Evolutionary conservation across 2,329 filamentous ascomycete genomes (phyloP).

Genomic region (Pestalotiopsis sp.): DNA sequence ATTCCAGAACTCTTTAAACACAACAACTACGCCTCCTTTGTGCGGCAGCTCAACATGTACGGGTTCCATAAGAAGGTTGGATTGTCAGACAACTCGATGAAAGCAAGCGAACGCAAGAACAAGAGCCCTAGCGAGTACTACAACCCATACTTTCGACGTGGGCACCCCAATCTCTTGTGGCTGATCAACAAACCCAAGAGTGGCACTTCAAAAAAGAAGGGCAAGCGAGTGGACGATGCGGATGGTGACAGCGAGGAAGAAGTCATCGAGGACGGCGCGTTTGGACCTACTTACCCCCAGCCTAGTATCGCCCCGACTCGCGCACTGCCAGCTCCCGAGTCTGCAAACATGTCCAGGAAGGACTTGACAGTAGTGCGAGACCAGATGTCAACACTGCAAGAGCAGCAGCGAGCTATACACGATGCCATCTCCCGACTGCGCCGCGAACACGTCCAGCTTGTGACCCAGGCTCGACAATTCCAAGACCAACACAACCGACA

Average conservation of each 20-base stretch:
- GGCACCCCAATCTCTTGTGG: constrained; percentile 91
- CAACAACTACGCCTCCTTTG: constrained; percentile 97
- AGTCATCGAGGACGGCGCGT: constrained; percentile 40
- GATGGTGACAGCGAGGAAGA: constrained; percentile 76
- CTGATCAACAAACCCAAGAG: constrained; percentile 94
- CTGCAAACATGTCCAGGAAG: constrained; percentile 62
- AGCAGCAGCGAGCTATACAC: constrained; percentile 85
- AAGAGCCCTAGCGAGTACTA: constrained; percentile 99
- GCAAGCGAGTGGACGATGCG: constrained; percentile 63
- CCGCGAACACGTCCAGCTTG: constrained; percentile 84
- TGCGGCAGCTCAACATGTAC: constrained; percentile 94
- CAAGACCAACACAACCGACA: constrained; percentile 94
- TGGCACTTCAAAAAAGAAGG: constrained; percentile 59
- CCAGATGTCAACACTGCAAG: constrained; percentile 80
- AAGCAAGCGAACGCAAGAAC: constrained; percentile 93
- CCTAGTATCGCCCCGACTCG: constrained; percentile 28
- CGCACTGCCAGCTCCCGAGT: constrained; percentile 46
- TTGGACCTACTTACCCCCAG: constrained; percentile 41
- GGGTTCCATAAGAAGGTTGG: constrained; percentile 97
- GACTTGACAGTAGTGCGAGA: constrained; percentile 78
- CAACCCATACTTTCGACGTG: constrained; percentile 93
- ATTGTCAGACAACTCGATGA: constrained; percentile 95
- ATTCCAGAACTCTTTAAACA: constrained; percentile 99
- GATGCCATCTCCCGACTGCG: constrained; percentile 79
- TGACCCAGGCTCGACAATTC: constrained; percentile 85